These are phyloP conservation scores for Xylaria telfairii DNA, from an alignment of 495 filamentous ascomycete species.

Conservation along the genomic window DNA sequence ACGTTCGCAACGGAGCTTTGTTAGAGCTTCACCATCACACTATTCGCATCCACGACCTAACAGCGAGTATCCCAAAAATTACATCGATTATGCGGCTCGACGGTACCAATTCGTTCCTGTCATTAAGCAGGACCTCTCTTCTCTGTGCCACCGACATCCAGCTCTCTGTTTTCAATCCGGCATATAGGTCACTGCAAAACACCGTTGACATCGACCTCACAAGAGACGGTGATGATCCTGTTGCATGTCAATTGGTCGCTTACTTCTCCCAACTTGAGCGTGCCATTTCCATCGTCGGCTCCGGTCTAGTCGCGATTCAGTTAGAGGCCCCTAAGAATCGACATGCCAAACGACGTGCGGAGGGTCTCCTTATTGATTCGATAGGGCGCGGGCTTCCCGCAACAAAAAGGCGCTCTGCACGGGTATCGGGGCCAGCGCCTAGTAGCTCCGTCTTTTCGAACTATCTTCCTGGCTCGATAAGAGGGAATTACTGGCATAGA, in stretches of 20 bases:
- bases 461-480: conserved; percentile 46
- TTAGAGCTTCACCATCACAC: conserved; percentile 53
- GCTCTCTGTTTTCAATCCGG: conserved; percentile 67
- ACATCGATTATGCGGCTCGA: conserved; percentile 46
- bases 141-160: conserved; percentile 49
- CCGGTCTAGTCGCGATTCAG: conserved; percentile 65
- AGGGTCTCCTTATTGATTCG: conserved; percentile 73
- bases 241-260: conserved; percentile 54
- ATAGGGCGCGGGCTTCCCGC: conserved; percentile 63
- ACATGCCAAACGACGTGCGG: conserved; percentile 65
- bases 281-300: conserved; percentile 63
- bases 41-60: conserved; percentile 59
- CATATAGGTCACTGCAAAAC: conserved; percentile 69
- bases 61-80: conserved; percentile 52
- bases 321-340: conserved; percentile 64
- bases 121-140: conserved; percentile 57
- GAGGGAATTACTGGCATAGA: conserved; percentile 42
- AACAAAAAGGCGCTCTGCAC: conserved; percentile 30
- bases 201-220: conserved; percentile 49
- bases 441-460: conserved; percentile 44
- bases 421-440: conserved; percentile 24
- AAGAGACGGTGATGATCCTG: conserved; percentile 29
- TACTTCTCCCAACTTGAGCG: conserved; percentile 69
- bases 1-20: conserved; percentile 61
- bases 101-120: conserved; percentile 55